Percentiles rank a stretch among this genome's conserved stretches.
Evolutionary conservation across 2,329 filamentous ascomycete species (phyloP).

Genomic region (Fusarium devonianum): DNA sequence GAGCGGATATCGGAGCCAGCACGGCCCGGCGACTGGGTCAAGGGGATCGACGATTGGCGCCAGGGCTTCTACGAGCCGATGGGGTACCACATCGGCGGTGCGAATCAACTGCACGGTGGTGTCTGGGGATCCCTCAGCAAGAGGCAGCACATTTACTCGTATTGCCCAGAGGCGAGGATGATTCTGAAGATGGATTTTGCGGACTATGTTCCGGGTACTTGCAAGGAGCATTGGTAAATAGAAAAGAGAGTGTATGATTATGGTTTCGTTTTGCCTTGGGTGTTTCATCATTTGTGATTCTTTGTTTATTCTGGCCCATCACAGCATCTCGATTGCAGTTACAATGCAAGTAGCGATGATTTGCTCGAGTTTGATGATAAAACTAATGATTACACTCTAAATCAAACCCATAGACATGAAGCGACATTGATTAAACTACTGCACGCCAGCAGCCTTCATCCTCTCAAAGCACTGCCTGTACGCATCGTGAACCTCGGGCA

Average conservation of each 20-base stretch:
- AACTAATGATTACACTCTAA: too few species aligned
- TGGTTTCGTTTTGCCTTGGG: too few species aligned
- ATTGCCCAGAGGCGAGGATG: constrained; percentile 67
- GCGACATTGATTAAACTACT: too few species aligned
- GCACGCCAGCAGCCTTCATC: constrained; percentile 63
- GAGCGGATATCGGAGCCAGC: background rate
- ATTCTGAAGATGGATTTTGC: constrained; percentile 62
- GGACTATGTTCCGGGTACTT: constrained; percentile 57
- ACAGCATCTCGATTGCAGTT: too few species aligned
- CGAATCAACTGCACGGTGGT: constrained; percentile 51
- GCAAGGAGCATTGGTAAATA: constrained; percentile 38
- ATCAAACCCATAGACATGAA: too few species aligned
- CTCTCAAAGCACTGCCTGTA: constrained; percentile 69
- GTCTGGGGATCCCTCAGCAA: constrained; percentile 61
- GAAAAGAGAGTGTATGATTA: background rate
- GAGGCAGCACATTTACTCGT: constrained; percentile 61
- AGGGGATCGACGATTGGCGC: constrained; percentile 59
- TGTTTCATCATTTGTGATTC: too few species aligned
- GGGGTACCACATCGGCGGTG: constrained; percentile 65
- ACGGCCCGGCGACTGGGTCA: constrained; percentile 44
- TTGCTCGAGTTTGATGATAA: too few species aligned
- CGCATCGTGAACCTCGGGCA: constrained; percentile 68
- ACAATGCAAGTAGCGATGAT: too few species aligned
- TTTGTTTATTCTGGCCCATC: too few species aligned
- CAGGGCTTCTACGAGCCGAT: constrained; percentile 63